Base-by-base conservation (phyloP, 805 yeast genomes). In the Sungouiozyma ichnusensis region DNA sequence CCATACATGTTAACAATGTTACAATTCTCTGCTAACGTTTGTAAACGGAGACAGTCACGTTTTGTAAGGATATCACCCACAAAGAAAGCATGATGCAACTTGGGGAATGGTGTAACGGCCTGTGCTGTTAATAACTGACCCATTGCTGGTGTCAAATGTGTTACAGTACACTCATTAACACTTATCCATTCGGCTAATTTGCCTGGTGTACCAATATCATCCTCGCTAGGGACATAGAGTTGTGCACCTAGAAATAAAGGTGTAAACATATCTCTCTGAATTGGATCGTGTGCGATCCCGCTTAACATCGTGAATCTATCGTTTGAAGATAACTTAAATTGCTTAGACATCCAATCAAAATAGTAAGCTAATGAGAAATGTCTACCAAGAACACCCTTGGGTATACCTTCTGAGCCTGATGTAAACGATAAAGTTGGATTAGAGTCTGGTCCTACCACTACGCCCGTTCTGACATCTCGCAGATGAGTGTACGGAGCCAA, bases 101-200 rank as follows among this genome's bases (percentile, higher is more conserved):
- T 58, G 19, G 95, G 90, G 60, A 92, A 83, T 43, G 81, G 80
- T 11, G 92, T 80, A 13, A 83, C 71, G 16, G 98, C 98, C 67
- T 92, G 97, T 4, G 97, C 97, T 47, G 95, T 82, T 53, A 92
- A 71, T 44, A 92, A 69, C 65, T 92, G 99, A 47, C 99, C 99
- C 98, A 94, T 92, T 4, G 98, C 98, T 3, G 99, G 99, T 1
- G 99, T 92, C 65, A 92, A 74, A 64, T 92, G 99, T 1, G 99
- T 92, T 1, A 92, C 97, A 2, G 96, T 81, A 20, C 97, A 96
- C 14, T 84, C 85, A 53, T 87, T 77, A 44, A 73, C 78, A 29
- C 81, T 76, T 95, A 92, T 88, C 99, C 99, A 92, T 54, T 85
- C 92, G 5, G 99, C 98, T 42, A 92, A 72, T 57, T 83, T 79